phyloP scores from a whole-genome alignment of 257 asterid species.

The Penstemon newberryi region DNA sequence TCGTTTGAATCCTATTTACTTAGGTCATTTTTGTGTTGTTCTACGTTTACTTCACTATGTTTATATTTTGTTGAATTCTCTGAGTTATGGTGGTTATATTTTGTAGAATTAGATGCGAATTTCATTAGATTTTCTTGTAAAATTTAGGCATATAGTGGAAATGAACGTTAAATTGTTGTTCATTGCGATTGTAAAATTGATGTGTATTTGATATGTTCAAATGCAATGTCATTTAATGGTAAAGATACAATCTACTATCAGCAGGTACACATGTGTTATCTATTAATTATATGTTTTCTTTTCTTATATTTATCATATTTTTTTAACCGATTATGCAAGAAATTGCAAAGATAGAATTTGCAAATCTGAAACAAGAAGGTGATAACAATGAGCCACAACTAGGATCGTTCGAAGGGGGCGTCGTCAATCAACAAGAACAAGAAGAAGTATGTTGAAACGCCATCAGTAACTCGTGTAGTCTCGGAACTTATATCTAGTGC shows the following conservation, averaged over 20 bases:
- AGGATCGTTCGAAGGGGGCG: slow-evolving; percentile 94
- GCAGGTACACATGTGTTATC: slow-evolving; percentile 50
- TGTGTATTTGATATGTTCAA: slow-evolving; percentile 80
- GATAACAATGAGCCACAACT: slow-evolving; percentile 85
- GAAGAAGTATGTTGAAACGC: slow-evolving; percentile 55
- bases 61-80: too few relatives aligned
- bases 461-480: slow-evolving; percentile 55
- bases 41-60: too few relatives aligned
- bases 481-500: slow-evolving; percentile 57
- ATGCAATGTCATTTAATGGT: slow-evolving; percentile 91
- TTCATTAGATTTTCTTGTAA: background rate
- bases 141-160: too few relatives aligned
- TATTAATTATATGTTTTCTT: slow-evolving; percentile 14
- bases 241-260: slow-evolving; percentile 80
- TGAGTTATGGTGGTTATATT: too few relatives aligned
- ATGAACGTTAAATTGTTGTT: too few relatives aligned
- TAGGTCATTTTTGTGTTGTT: too few relatives aligned
- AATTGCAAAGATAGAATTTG: slow-evolving; percentile 76
- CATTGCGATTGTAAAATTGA: slow-evolving; percentile 64
- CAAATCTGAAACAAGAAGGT: slow-evolving; percentile 82
- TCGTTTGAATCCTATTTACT: background rate
- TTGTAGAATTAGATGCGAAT: background rate
- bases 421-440: slow-evolving; percentile 75
- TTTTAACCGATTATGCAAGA: slow-evolving; percentile 48
- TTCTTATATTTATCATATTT: background rate